Evolutionary conservation across 2,329 filamentous ascomycete species (phyloP).

Genomic region (Cercospora sp.): DNA sequence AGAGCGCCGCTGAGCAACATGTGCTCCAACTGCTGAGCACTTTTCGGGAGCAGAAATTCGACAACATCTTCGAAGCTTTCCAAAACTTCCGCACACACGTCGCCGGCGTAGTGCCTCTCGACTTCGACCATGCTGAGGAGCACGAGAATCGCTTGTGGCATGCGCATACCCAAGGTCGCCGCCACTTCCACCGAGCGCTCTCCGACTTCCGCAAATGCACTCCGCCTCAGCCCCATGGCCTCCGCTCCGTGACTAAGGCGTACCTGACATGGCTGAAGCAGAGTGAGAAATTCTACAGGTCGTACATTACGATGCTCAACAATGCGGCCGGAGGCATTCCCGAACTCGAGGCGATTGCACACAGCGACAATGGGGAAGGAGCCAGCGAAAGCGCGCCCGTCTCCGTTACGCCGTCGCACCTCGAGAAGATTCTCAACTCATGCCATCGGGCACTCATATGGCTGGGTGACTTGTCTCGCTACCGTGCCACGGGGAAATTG

Average conservation of each 20-base stretch:
- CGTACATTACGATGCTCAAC: constrained; percentile 76
- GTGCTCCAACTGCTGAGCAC: constrained; percentile 31
- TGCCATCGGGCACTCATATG: constrained; percentile 83
- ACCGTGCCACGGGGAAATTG: constrained; percentile 72
- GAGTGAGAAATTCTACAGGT: constrained; percentile 84
- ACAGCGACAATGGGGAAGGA: constrained; percentile 31
- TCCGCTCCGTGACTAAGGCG: constrained; percentile 75
- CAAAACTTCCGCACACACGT: constrained; percentile 64
- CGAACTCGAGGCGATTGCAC: constrained; percentile 59
- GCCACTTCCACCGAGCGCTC: constrained; percentile 71
- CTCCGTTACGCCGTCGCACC: constrained; percentile 46
- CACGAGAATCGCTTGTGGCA: constrained; percentile 76
- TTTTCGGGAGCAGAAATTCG: constrained; percentile 28
- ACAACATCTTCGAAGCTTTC: constrained; percentile 31
- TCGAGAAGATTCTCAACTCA: constrained; percentile 64
- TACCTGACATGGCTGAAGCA: constrained; percentile 85
- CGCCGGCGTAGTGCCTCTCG: constrained; percentile 69
- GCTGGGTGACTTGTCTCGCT: constrained; percentile 86
- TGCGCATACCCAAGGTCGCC: constrained; percentile 74
- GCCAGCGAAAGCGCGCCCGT: constrained; percentile 30
- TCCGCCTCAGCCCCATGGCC: constrained; percentile 59
- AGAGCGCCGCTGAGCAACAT: constrained; percentile 34
- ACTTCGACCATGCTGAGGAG: constrained; percentile 65
- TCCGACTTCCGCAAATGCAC: constrained; percentile 50
- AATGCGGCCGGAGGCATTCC: constrained; percentile 57